phyloP scores from a whole-genome alignment of 2,329 filamentous ascomycete species.

The Cercospora citrullina region DNA sequence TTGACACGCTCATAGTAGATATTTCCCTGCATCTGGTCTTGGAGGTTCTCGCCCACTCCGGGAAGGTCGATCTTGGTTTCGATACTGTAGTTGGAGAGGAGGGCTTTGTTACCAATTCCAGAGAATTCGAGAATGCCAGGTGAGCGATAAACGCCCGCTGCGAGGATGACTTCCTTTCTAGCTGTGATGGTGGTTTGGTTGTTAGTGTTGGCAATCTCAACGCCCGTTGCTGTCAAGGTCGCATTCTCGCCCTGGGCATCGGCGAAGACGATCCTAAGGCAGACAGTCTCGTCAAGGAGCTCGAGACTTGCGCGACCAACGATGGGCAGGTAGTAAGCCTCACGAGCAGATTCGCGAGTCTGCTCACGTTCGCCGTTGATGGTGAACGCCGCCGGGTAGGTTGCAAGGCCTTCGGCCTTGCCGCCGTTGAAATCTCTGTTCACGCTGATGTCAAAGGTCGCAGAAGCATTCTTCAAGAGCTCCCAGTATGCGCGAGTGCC shows the following conservation, averaged over 20 bases:
- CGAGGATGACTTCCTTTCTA: slow-evolving; percentile 34
- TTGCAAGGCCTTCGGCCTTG: slow-evolving; percentile 45
- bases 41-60: slow-evolving; percentile 35
- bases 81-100: slow-evolving; percentile 45
- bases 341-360: slow-evolving; percentile 48
- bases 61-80: slow-evolving; percentile 35
- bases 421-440: slow-evolving; percentile 50
- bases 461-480: slow-evolving; percentile 42
- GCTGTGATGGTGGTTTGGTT: slow-evolving; percentile 43
- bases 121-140: slow-evolving; percentile 61
- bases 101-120: slow-evolving; percentile 54
- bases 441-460: slow-evolving; percentile 39
- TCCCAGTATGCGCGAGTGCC: slow-evolving; percentile 13
- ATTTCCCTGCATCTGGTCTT: slow-evolving; percentile 31
- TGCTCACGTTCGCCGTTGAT: slow-evolving; percentile 40
- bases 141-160: slow-evolving; percentile 53
- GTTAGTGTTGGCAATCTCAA: slow-evolving; percentile 43
- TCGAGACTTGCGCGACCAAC: slow-evolving; percentile 45
- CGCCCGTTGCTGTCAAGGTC: slow-evolving; percentile 54
- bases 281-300: slow-evolving; percentile 42
- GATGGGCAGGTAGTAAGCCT: slow-evolving; percentile 51
- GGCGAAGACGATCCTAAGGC: slow-evolving; percentile 42
- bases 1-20: slow-evolving; percentile 11
- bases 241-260: slow-evolving; percentile 53
- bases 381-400: slow-evolving; percentile 44